Percentiles rank a stretch among this genome's conserved stretches.
Evolutionary conservation across 805 yeast genomes (phyloP).

Genomic region (Teunomyces tritomae): DNA sequence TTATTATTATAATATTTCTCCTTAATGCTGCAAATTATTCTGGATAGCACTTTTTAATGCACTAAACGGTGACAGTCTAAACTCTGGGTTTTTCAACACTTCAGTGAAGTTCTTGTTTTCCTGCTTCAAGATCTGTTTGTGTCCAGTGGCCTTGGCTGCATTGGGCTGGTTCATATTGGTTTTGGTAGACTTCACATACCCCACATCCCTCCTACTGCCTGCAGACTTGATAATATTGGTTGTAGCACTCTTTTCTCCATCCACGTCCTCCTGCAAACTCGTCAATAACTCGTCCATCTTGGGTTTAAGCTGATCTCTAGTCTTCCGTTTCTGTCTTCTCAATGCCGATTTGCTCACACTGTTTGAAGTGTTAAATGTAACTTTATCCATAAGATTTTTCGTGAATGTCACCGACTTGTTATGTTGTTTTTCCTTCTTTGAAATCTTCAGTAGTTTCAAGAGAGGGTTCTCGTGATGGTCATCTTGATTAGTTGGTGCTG

Average conservation of each 20-base stretch:
- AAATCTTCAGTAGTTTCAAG: conserved; percentile 49
- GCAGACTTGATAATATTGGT: conserved; percentile 10
- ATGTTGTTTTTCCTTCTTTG: conserved; percentile 52
- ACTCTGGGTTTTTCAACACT: conserved; percentile 53
- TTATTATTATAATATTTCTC: too few relatives aligned
- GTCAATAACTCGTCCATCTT: conserved; percentile 61
- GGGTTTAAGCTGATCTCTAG: conserved; percentile 63
- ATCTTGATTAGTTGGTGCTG: conserved; percentile 6
- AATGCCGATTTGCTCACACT: conserved; percentile 65
- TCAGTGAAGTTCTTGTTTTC: conserved; percentile 60
- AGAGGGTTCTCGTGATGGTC: conserved; percentile 41
- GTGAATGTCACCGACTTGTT: conserved; percentile 39
- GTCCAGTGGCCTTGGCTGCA: conserved; percentile 39
- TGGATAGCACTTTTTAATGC: conserved; percentile 58
- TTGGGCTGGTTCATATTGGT: conserved; percentile 48
- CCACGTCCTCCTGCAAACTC: conserved; percentile 43
- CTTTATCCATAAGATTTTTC: conserved; percentile 23
- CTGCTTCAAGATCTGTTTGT: conserved; percentile 49
- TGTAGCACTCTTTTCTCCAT: conserved; percentile 11
- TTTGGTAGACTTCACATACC: conserved; percentile 21
- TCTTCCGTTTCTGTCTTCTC: conserved; percentile 60
- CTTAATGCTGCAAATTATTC: conserved; percentile 18
- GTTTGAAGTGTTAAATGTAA: conserved; percentile 33
- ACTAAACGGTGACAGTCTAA: conserved; percentile 60
- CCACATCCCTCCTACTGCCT: conserved; percentile 4